A percentile compares a stretch with the other conserved stretches of the same genome.
These are phyloP conservation scores for Ampelomyces quisqualis DNA, from an alignment of 2,329 filamentous ascomycete genomes.

Conservation along the genomic window DNA sequence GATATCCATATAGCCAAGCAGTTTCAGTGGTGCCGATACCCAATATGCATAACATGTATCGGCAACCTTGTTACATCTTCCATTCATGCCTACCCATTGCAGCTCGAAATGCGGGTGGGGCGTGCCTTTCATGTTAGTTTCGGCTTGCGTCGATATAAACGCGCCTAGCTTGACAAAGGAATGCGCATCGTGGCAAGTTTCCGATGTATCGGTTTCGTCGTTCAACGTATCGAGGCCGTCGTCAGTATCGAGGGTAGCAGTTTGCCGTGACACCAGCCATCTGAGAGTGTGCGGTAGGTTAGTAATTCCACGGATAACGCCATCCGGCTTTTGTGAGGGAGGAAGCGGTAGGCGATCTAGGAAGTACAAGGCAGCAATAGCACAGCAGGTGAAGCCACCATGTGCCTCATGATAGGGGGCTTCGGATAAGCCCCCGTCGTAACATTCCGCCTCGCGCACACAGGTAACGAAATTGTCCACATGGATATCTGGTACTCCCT, in stretches of 20 bases:
- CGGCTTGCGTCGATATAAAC: constrained; percentile 29
- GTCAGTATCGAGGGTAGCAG: constrained; percentile 47
- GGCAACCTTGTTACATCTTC: constrained; percentile 83
- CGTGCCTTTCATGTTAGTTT: constrained; percentile 45
- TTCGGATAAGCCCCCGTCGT: constrained; percentile 83
- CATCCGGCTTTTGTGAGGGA: constrained; percentile 25
- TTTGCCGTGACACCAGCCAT: constrained; percentile 53
- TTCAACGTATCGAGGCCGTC: constrained; percentile 42
- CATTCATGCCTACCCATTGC: constrained; percentile 76
- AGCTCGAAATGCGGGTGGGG: constrained; percentile 63
- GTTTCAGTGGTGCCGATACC: constrained; percentile 65
- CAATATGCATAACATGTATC: constrained; percentile 98
- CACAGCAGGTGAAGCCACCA: constrained; percentile 89
- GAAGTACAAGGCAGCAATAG: constrained; percentile 73
- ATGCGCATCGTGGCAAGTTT: constrained; percentile 45
- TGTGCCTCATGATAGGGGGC: constrained; percentile 79
- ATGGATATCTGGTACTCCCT: constrained; percentile 70
- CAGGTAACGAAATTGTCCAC: constrained; percentile 68
- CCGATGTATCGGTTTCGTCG: constrained; percentile 44
- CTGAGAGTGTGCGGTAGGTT: constrained; percentile 45
- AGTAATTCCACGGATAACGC: constrained; percentile 36
- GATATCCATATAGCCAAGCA: constrained; percentile 52
- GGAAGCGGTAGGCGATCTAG: constrained; percentile 60
- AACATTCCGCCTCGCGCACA: constrained; percentile 69
- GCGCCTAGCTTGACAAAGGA: constrained; percentile 40